Evolutionary conservation across 305 asterid genomes (phyloP).

Genomic region (Stenogyne calaminthoides): DNA sequence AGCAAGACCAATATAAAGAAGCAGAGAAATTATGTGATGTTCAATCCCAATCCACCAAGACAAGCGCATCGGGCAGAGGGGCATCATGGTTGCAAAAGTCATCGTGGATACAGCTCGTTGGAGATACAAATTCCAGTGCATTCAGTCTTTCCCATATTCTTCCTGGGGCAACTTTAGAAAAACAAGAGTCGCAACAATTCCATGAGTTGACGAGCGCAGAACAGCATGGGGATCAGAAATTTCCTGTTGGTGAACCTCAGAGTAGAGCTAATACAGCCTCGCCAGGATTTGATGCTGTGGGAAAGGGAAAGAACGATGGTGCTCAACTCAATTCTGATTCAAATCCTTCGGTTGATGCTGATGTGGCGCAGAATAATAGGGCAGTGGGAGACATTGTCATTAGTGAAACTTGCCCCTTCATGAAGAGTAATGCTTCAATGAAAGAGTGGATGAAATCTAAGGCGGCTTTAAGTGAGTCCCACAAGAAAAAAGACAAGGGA

Average conservation of each 20-base stretch:
- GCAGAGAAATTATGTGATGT: slow-evolving; percentile 23
- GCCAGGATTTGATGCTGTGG: slow-evolving; percentile 22
- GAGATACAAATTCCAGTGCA: slow-evolving; percentile 44
- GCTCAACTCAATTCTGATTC: slow-evolving; percentile 26
- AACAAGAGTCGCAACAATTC: slow-evolving; percentile 38
- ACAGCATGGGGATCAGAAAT: slow-evolving; percentile 20
- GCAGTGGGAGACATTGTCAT: slow-evolving; percentile 36
- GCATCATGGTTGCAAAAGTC: slow-evolving; percentile 56
- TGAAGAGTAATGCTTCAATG: slow-evolving; percentile 71
- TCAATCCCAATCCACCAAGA: slow-evolving; percentile 28
- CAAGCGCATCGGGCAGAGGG: slow-evolving; percentile 47
- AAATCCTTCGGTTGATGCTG: slow-evolving; percentile 20
- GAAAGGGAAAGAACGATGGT: slow-evolving; percentile 27
- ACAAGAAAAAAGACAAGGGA: slow-evolving; percentile 50
- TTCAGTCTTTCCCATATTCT: slow-evolving; percentile 70
- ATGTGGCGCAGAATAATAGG: slow-evolving; percentile 22
- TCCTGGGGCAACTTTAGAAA: slow-evolving; percentile 42
- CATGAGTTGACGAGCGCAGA: slow-evolving; percentile 19
- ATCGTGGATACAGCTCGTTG: slow-evolving; percentile 72
- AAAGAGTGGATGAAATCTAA: slow-evolving; percentile 70
- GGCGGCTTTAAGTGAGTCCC: slow-evolving; percentile 62
- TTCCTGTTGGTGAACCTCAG: slow-evolving; percentile 28
- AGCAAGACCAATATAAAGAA: no score
- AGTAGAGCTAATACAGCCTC: slow-evolving; percentile 16
- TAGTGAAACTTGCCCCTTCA: slow-evolving; percentile 65